Evolutionary conservation across 441 rosid genomes (phyloP).

Genomic region (Pelargonium hybrid): DNA sequence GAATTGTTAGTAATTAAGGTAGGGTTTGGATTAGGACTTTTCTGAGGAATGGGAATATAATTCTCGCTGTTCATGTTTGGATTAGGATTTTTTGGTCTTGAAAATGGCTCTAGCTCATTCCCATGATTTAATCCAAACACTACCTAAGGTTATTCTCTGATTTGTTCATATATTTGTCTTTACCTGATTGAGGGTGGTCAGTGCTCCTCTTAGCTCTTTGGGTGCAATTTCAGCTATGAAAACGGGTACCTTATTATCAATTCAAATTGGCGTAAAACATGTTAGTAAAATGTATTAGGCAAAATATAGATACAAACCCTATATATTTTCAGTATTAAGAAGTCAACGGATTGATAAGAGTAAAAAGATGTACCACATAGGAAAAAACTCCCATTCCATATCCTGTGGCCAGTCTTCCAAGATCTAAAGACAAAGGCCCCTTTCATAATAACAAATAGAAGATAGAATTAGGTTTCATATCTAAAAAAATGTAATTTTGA

Average conservation of each 20-base stretch:
- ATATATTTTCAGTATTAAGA: neutral
- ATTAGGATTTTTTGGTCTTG: too few relatives aligned
- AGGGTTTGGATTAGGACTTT: too few relatives aligned
- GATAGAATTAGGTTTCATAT: conserved; percentile 14
- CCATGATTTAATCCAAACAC: too few relatives aligned
- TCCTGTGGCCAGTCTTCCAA: conserved; percentile 82
- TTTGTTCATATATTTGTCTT: neutral
- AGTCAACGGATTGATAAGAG: conserved; percentile 1
- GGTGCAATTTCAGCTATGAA: conserved; percentile 92
- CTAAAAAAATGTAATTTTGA: conserved; percentile 9
- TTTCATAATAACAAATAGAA: conserved; percentile 25
- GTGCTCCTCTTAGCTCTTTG: conserved; percentile 72
- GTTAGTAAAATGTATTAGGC: neutral
- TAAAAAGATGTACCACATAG: conserved; percentile 49
- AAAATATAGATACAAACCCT: neutral
- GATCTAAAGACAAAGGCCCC: conserved; percentile 56
- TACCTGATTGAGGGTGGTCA: conserved; percentile 83
- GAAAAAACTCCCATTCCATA: conserved; percentile 95
- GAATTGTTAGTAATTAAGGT: neutral
- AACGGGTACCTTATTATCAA: conserved; percentile 53
- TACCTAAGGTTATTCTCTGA: conserved; percentile 4
- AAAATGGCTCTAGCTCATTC: too few relatives aligned
- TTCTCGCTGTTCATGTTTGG: too few relatives aligned
- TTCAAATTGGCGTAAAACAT: conserved; percentile 17
- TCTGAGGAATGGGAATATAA: too few relatives aligned